Conservation (phyloP, 345 rosid genomes). For the Populus deltoides region DNA sequence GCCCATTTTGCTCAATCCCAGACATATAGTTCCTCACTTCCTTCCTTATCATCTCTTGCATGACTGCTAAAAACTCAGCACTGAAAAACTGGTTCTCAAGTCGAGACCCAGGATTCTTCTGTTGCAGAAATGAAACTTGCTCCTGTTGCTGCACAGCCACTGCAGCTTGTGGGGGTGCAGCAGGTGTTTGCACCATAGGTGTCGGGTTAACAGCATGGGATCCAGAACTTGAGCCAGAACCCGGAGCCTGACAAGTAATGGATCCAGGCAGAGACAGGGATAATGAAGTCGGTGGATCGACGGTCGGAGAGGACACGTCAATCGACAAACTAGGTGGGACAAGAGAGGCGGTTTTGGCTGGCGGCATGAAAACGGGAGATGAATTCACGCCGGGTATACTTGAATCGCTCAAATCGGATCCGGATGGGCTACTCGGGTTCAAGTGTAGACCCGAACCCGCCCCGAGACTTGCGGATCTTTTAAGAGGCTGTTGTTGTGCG, state of each 20-base stretch:
- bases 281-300: conserved; percentile 56
- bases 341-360: conserved; percentile 35
- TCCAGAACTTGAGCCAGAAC: conserved; percentile 18
- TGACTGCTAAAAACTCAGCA: conserved; percentile 53
- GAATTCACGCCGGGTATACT: conserved; percentile 40
- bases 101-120: conserved; percentile 3
- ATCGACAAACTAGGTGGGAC: conserved; percentile 32
- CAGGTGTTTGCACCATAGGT: not conserved
- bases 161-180: not conserved
- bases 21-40: conserved; percentile 73
- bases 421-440: conserved; percentile 61
- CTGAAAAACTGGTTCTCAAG: conserved; percentile 56
- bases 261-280: conserved; percentile 72
- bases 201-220: conserved; percentile 8
- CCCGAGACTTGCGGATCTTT: conserved; percentile 65
- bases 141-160: not conserved
- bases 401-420: conserved; percentile 71
- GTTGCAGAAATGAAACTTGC: too few relatives aligned
- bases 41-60: conserved; percentile 72
- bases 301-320: conserved; percentile 32
- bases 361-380: conserved; percentile 42
- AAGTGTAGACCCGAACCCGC: conserved; percentile 48
- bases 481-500: conserved; percentile 44
- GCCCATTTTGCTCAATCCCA: conserved; percentile 51
- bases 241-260: conserved; percentile 33